Percentiles rank a stretch among this genome's conserved stretches.
Conservation (phyloP, 768 basidiomycete genomes). For the Cantharellus cinnabarinus region DNA sequence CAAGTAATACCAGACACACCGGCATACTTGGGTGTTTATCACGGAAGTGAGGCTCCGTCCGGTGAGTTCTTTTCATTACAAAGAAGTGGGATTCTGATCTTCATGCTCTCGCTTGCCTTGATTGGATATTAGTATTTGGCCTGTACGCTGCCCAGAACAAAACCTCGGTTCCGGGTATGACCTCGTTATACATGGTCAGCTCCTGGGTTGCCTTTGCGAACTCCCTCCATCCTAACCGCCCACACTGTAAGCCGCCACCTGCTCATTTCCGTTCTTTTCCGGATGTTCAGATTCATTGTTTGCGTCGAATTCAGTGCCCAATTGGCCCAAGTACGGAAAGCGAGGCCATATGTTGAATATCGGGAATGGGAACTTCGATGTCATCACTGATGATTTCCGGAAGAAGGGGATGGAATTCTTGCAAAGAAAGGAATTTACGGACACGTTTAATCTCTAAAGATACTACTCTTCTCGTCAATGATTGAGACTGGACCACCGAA, state of each 20-base stretch:
- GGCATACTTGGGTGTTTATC: not conserved
- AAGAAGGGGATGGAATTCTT: not conserved
- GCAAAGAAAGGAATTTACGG: not conserved
- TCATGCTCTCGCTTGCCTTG: not conserved
- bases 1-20: not conserved
- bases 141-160: not conserved
- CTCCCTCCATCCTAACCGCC: not conserved
- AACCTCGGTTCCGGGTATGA: not conserved
- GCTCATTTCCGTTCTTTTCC: not conserved
- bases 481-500: too few species aligned
- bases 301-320: not conserved
- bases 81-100: not conserved
- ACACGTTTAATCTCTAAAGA: not conserved
- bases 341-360: not conserved
- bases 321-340: not conserved
- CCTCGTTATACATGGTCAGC: not conserved
- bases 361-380: not conserved
- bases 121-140: not conserved
- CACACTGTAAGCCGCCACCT: not conserved
- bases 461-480: too few species aligned
- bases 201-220: not conserved
- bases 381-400: not conserved
- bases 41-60: not conserved
- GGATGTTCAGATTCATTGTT: not conserved
- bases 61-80: not conserved